Base-by-base conservation (phyloP, 108 stramenopile species). In the Fragilaria radians region DNA sequence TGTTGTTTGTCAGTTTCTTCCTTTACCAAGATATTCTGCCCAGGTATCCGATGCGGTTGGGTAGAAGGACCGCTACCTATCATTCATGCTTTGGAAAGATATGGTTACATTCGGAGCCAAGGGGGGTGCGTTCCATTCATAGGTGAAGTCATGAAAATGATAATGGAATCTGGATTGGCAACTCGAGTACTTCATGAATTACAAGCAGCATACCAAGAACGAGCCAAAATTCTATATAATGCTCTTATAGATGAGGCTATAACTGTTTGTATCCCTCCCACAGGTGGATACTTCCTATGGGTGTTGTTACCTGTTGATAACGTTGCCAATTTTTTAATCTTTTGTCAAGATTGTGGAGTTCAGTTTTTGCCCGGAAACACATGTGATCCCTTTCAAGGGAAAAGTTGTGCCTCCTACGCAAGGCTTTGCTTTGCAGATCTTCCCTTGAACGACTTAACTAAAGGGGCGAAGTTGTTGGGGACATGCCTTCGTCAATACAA, bases 21-120 rank as follows among this genome's bases (percentile, higher is more conserved):
- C n/a, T 86, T 86, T 36, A 86, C 85, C 18, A 86, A 86, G 62
- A 86, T 86, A 30, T 86, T 78, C 56, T 65, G 76, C 25, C 85
- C 81, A 11, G 83, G 85, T 17, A 57, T 86, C 0, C 67, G 85
- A 51, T 61, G 74, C 27, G 85, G 85, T 11, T 86, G 85, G 85
- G 73, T 86, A 7, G 81, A 86, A 68, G 85, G 72, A 29, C 79
- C 79, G 9, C 34, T 50, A 25, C 28, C 28, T 22, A 71, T 86
- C 28, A 63, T 83, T 51, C 48, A 76, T 18, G 47, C 66, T 4
- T 42, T 86, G 36, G 51, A 21, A 14, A 48, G 62, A 14, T 56
- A 77, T 56, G 85, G 79, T 42, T 82, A 86, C 61, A 81, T 86
- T 48, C 46, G 65, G 26, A 79, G 78, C 28, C 56, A 65, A 47